Evolutionary conservation across 441 rosid species (phyloP), one percentile per base, ranked within the genome.

Genomic region (Adansonia grandidieri): DNA sequence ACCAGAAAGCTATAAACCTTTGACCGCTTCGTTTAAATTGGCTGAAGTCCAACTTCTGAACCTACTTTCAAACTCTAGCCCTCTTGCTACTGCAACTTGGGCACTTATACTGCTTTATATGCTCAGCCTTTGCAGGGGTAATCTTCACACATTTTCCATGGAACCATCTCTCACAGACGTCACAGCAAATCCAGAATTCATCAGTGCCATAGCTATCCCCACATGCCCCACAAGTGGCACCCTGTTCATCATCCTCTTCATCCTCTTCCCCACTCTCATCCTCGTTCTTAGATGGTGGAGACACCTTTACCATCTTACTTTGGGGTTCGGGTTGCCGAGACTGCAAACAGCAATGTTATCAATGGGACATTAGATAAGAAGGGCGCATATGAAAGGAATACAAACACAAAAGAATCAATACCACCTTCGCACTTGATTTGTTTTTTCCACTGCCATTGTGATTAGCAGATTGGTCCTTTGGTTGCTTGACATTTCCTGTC

Each of bases 111-210:
- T 94, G 97, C 89, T 94, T 92, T 85, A 96, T 94, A 53, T 92
- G 97, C 86, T 96, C 98, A 0, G 97, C 99, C 88, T 90, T 93
- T 63, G 99, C 98, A n/a, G 99, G 98, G 53, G 99, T 96, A 20
- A 94, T 92, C 94, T 96, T 96, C 80, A 96, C 99, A 20, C 99
- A 94, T 79, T 89, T 90, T 5, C 99, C 98, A 78, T 93, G 99
- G 89, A 94, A 94, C 99, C 98, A 94, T 87, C 85, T 88, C 88
- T 96, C 97, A 15, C 97, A 94, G 22, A 87, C 80, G 75, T 96
- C 99, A 6, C 98, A 94, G 88, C 96, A 91, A 74, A 96, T 96
- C 99, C 98, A 94, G 81, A 96, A 96, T 73, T 94, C 98, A 64
- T 96, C 96, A 8, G 89, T 77, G 45, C 91, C 98, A 75, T 96